A percentile compares a stretch with the other conserved stretches of the same genome.
Conservation (phyloP, 176 grass and related monocot genomes). For the Aegilops bicornis region DNA sequence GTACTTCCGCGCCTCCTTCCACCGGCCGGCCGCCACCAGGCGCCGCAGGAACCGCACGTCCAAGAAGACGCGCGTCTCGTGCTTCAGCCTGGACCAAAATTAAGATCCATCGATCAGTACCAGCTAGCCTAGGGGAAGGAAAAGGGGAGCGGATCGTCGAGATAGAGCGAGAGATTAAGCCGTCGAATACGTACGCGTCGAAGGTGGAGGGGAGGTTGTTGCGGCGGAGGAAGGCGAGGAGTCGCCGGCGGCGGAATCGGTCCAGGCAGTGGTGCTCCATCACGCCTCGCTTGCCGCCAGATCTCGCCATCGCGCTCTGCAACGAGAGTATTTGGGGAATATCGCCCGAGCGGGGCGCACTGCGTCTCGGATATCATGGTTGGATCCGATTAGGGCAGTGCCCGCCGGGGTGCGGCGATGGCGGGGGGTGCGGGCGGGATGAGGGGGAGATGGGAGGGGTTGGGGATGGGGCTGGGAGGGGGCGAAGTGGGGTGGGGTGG, state of each 20-base stretch:
- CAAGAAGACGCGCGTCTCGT: slow-evolving; percentile 3
- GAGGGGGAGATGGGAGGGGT: too few relatives aligned
- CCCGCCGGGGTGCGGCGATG: too few relatives aligned
- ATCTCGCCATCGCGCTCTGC: neutral
- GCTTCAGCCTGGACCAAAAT: neutral
- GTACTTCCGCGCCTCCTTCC: neutral
- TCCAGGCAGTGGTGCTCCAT: slow-evolving; percentile 1
- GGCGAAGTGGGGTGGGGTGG: too few relatives aligned
- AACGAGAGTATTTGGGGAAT: neutral
- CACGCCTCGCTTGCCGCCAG: neutral
- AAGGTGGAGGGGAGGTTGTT: slow-evolving; percentile 7
- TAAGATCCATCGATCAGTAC: neutral
- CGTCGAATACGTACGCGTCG: neutral
- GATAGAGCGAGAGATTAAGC: neutral
- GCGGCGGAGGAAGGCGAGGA: slow-evolving; percentile 32
- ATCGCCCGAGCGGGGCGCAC: too few relatives aligned
- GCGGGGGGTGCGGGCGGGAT: too few relatives aligned
- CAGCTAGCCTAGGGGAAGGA: neutral
- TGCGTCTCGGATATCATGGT: too few relatives aligned
- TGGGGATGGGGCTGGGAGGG: too few relatives aligned
- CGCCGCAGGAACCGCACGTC: neutral
- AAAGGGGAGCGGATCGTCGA: too few relatives aligned
- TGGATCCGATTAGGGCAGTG: too few relatives aligned
- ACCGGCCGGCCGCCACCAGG: neutral
- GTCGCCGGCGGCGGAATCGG: slow-evolving; percentile 43